Percentiles rank a stretch among this genome's conserved stretches.
phyloP scores from a whole-genome alignment of 2,329 filamentous ascomycete species.

The Diplodia corticola region DNA sequence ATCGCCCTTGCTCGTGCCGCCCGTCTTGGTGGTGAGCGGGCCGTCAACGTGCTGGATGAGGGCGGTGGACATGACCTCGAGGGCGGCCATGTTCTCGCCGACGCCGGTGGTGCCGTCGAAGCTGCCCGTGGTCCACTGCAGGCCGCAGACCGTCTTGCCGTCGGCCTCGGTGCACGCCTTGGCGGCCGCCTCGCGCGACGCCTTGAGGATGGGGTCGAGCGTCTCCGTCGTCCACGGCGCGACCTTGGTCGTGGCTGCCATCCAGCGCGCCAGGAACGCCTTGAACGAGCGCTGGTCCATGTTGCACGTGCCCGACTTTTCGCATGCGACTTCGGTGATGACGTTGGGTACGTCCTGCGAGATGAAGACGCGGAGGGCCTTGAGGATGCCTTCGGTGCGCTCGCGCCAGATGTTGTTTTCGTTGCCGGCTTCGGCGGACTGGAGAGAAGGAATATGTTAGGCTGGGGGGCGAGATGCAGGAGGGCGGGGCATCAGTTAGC shows the following conservation, averaged over 20 bases:
- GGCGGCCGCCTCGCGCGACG: conserved; percentile 59
- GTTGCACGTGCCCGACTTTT: conserved; percentile 48
- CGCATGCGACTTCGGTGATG: conserved; percentile 52
- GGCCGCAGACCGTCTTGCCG: conserved; percentile 49
- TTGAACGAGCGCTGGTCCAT: conserved; percentile 51
- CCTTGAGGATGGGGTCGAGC: conserved; percentile 54
- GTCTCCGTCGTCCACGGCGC: conserved; percentile 39
- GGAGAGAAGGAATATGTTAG: neutral
- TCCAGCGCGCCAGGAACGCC: conserved; percentile 46
- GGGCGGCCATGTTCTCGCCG: conserved; percentile 60
- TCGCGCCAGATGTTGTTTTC: conserved; percentile 20
- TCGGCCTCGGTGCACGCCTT: conserved; percentile 55
- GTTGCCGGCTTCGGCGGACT: conserved; percentile 14
- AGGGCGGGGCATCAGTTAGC: neutral
- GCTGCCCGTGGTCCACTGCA: conserved; percentile 44
- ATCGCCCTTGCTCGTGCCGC: conserved; percentile 54
- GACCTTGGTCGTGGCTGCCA: conserved; percentile 44
- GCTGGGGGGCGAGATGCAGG: too few relatives aligned
- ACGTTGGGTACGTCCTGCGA: conserved; percentile 35
- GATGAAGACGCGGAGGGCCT: conserved; percentile 45
- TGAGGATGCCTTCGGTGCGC: conserved; percentile 38
- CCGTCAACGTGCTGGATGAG: conserved; percentile 11
- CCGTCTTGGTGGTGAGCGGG: conserved; percentile 49
- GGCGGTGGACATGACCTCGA: conserved; percentile 55
- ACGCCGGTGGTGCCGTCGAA: conserved; percentile 54